phyloP scores from a whole-genome alignment of 208 protist species.

The Acanthamoeba lenticulata region DNA sequence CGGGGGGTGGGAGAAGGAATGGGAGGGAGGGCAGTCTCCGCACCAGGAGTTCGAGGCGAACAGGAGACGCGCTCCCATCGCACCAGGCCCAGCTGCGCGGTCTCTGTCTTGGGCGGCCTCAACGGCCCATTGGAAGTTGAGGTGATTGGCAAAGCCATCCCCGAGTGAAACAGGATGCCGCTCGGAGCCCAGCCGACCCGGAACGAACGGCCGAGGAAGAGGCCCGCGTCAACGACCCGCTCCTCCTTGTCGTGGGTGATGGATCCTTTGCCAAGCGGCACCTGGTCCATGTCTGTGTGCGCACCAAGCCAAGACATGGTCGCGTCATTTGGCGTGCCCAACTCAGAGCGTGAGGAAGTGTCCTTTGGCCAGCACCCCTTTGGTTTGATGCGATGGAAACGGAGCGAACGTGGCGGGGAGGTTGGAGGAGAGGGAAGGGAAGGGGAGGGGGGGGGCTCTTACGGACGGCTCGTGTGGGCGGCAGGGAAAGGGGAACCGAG shows the following conservation, averaged over 20 bases:
- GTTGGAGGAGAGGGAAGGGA: too few species aligned
- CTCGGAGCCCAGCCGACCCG: not conserved
- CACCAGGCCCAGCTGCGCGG: not conserved
- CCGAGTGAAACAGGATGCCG: not conserved
- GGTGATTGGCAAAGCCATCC: too few species aligned
- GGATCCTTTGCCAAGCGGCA: not conserved
- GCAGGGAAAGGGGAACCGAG: too few species aligned
- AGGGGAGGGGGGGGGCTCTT: too few species aligned
- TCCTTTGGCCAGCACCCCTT: too few species aligned
- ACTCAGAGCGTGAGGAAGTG: too few species aligned
- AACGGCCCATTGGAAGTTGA: not conserved
- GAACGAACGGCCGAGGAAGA: slow-evolving; percentile 9
- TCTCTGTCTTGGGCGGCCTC: not conserved
- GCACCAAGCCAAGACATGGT: too few species aligned
- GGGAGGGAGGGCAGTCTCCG: not conserved
- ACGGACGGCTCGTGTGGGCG: too few species aligned
- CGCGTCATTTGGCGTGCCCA: too few species aligned
- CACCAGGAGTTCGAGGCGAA: not conserved
- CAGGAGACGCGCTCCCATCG: not conserved
- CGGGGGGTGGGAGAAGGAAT: too few species aligned
- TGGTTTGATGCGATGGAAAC: too few species aligned
- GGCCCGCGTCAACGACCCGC: not conserved
- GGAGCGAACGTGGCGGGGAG: too few species aligned
- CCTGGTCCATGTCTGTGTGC: not conserved
- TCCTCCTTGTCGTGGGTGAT: not conserved